Conservation (phyloP, 2,329 filamentous ascomycete species). For the Colletotrichum gloeosporioides region DNA sequence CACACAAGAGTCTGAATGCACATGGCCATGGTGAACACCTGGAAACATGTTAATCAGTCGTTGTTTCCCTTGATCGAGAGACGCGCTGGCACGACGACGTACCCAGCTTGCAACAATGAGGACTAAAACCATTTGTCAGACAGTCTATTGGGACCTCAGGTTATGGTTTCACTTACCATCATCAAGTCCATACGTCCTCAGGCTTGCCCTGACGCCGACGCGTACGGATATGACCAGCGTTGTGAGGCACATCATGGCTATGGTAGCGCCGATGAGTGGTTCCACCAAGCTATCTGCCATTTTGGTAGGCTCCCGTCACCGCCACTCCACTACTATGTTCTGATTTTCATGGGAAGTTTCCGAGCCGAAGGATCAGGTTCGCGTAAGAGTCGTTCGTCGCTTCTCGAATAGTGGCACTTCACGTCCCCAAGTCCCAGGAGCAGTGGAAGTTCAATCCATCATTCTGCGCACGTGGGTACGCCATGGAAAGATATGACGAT, state of each 20-base stretch:
- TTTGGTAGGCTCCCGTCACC: not conserved
- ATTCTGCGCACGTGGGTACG: not conserved
- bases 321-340: not conserved
- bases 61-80: not conserved
- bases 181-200: not conserved
- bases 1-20: not conserved
- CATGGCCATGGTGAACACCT: conserved; percentile 4
- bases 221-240: conserved; percentile 5
- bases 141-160: not conserved
- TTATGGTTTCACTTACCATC: not conserved
- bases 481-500: not conserved
- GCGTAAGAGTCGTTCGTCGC: not conserved
- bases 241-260: conserved; percentile 12
- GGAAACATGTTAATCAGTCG: not conserved
- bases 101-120: conserved; percentile 1
- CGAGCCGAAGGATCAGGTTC: not conserved
- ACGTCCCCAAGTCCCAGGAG: not conserved
- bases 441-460: not conserved
- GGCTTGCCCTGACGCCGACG: not conserved
- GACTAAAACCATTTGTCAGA: not conserved
- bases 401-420: not conserved
- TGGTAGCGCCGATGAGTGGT: not conserved
- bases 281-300: conserved; percentile 2
- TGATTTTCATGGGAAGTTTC: not conserved
- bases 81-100: not conserved